Percentiles rank a stretch among this genome's conserved stretches.
Evolutionary conservation across 306 rosid species (phyloP).

Genomic region (Fragaria iinumae): DNA sequence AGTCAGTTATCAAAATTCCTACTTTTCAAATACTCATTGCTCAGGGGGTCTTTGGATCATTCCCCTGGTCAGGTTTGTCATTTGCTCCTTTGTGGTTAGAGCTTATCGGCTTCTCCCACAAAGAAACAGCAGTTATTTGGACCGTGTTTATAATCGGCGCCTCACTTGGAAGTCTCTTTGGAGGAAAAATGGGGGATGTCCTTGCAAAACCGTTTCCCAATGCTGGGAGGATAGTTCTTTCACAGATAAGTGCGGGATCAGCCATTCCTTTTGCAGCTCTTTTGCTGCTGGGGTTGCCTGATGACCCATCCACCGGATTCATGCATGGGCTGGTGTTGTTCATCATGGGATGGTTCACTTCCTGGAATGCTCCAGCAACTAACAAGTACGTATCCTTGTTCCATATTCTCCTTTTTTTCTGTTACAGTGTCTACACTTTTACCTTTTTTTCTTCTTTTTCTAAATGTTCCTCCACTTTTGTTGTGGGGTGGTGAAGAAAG

Average conservation of each 20-base stretch:
- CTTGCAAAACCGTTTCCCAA: conserved; percentile 61
- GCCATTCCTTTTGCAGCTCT: conserved; percentile 70
- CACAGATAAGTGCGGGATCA: conserved; percentile 79
- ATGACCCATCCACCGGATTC: conserved; percentile 62
- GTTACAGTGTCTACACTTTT: background rate
- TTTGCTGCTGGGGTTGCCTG: conserved; percentile 60
- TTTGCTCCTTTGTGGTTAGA: conserved; percentile 88
- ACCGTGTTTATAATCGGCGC: conserved; percentile 46
- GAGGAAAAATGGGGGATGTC: conserved; percentile 76
- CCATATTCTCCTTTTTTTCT: background rate
- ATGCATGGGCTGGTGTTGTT: conserved; percentile 60
- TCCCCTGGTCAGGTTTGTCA: conserved; percentile 78
- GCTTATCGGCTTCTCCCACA: conserved; percentile 78
- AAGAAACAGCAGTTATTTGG: conserved; percentile 66
- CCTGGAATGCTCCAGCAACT: conserved; percentile 78
- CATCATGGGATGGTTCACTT: conserved; percentile 61
- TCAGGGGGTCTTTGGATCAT: conserved; percentile 88
- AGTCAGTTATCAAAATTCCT: conserved; percentile 59
- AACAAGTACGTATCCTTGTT: conserved; percentile 58
- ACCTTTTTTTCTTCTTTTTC: background rate
- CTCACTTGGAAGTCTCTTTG: conserved; percentile 79
- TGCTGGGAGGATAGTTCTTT: conserved; percentile 65
- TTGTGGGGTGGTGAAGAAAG: background rate
- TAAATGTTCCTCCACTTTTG: no score
- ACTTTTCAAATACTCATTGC: conserved; percentile 86